Percentiles rank a stretch among this genome's conserved stretches.
These are phyloP conservation scores for Penicillium janthinellum DNA, from an alignment of 2,329 filamentous ascomycete genomes.

Conservation along the genomic window DNA sequence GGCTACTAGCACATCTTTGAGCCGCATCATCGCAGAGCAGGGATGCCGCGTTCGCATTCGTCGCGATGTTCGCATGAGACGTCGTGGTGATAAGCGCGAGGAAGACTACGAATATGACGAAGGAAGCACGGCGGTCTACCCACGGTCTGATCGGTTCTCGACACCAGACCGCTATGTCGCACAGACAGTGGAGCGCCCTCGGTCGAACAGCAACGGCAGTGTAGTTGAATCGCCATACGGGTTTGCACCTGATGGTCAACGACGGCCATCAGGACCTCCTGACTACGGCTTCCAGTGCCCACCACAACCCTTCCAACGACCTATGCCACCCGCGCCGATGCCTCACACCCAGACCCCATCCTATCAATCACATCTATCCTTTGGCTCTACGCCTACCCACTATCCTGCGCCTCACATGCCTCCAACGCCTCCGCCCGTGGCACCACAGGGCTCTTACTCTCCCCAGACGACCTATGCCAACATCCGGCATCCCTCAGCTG, in stretches of 20 bases:
- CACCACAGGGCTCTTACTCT: conserved; percentile 37
- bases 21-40: conserved; percentile 90
- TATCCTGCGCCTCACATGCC: conserved; percentile 48
- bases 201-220: conserved; percentile 61
- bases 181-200: conserved; percentile 54
- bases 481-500: conserved; percentile 34
- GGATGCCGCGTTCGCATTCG: conserved; percentile 95
- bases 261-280: conserved; percentile 51
- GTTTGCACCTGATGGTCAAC: conserved; percentile 46
- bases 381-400: conserved; percentile 43
- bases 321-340: conserved; percentile 42
- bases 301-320: conserved; percentile 38
- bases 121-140: conserved; percentile 47
- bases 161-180: conserved; percentile 54
- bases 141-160: conserved; percentile 51
- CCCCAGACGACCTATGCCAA: conserved; percentile 39
- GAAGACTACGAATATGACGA: conserved; percentile 70
- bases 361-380: conserved; percentile 46
- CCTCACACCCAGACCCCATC: conserved; percentile 40
- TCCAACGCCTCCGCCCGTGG: conserved; percentile 46
- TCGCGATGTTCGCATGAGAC: conserved; percentile 89
- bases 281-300: conserved; percentile 44
- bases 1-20: conserved; percentile 83
- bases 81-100: conserved; percentile 70
- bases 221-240: conserved; percentile 52